Evolutionary conservation across 805 yeast genomes (phyloP).

Genomic region (Maudiozyma saulgeensis): DNA sequence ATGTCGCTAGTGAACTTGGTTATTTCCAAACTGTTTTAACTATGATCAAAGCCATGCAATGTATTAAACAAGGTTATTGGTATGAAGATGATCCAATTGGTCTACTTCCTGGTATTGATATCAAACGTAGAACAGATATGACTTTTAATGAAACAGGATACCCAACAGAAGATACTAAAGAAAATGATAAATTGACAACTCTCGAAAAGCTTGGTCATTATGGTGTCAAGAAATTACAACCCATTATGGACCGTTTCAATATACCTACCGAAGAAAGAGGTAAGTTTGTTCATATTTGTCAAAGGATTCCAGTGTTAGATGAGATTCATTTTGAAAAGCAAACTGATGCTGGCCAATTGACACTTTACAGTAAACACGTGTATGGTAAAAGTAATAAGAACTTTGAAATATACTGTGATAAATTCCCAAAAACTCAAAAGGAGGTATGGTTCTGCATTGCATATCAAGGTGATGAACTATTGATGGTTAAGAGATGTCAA

Average conservation of each 20-base stretch:
- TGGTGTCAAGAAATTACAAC: slow-evolving; percentile 26
- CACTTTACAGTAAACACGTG: slow-evolving; percentile 44
- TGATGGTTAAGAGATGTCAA: slow-evolving; percentile 65
- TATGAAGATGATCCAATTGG: slow-evolving; percentile 64
- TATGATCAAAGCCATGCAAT: slow-evolving; percentile 65
- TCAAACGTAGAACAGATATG: slow-evolving; percentile 24
- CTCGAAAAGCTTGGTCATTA: slow-evolving; percentile 38
- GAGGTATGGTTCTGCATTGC: slow-evolving; percentile 87
- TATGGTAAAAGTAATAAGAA: slow-evolving; percentile 40
- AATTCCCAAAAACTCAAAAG: slow-evolving; percentile 82
- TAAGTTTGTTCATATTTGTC: slow-evolving; percentile 44
- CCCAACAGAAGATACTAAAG: slow-evolving; percentile 2
- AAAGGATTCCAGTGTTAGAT: slow-evolving; percentile 46
- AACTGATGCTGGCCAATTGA: slow-evolving; percentile 27
- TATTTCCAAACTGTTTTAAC: slow-evolving; percentile 50
- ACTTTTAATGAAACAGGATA: slow-evolving; percentile 18
- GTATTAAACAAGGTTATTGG: slow-evolving; percentile 85
- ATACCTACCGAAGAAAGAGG: slow-evolving; percentile 35
- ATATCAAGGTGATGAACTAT: slow-evolving; percentile 41
- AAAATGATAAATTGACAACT: slow-evolving; percentile 12
- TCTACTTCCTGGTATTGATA: slow-evolving; percentile 30
- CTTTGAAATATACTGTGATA: slow-evolving; percentile 63
- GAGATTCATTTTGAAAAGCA: slow-evolving; percentile 39
- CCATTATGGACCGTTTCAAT: slow-evolving; percentile 16
- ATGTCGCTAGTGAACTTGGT: slow-evolving; percentile 80